A percentile compares a stretch with the other conserved stretches of the same genome.
Evolutionary conservation across 139 green algal species (phyloP).

Genomic region (Pleodorina starrii): DNA sequence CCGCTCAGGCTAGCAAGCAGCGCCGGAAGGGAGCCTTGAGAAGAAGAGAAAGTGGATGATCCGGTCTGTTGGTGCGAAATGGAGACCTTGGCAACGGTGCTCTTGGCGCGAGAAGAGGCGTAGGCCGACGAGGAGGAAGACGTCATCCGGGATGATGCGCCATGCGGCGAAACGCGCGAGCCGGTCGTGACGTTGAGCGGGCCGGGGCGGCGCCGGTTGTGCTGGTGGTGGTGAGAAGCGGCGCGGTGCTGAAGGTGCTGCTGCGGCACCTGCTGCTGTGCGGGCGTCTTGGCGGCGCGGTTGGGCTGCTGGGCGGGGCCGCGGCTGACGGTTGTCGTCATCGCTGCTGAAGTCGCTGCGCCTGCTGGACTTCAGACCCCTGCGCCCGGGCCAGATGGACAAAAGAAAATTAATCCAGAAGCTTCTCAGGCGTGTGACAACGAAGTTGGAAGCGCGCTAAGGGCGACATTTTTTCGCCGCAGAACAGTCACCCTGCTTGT

Average conservation of each 20-base stretch:
- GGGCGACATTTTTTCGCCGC: too few relatives aligned
- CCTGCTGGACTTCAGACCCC: too few relatives aligned
- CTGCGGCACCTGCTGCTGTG: background rate
- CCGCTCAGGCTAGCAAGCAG: background rate
- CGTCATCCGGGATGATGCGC: background rate
- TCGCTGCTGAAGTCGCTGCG: background rate
- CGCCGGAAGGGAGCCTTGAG: background rate
- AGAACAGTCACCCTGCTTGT: too few relatives aligned
- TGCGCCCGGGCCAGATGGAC: too few relatives aligned
- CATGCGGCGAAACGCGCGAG: background rate
- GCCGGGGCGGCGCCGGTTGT: background rate
- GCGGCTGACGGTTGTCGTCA: background rate
- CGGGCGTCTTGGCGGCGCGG: background rate
- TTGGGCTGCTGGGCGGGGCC: background rate
- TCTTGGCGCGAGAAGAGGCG: background rate
- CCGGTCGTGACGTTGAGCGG: background rate
- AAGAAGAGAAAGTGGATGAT: background rate
- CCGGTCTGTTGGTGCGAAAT: too few relatives aligned
- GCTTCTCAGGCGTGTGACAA: too few relatives aligned
- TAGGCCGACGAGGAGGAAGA: background rate
- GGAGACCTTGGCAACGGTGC: too few relatives aligned
- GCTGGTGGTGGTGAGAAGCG: background rate
- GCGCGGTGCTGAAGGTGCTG: background rate
- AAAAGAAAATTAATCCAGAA: too few relatives aligned
- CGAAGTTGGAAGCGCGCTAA: too few relatives aligned